Conservation (phyloP, 805 yeast species). For the Kodamaea nitidulidarum region DNA sequence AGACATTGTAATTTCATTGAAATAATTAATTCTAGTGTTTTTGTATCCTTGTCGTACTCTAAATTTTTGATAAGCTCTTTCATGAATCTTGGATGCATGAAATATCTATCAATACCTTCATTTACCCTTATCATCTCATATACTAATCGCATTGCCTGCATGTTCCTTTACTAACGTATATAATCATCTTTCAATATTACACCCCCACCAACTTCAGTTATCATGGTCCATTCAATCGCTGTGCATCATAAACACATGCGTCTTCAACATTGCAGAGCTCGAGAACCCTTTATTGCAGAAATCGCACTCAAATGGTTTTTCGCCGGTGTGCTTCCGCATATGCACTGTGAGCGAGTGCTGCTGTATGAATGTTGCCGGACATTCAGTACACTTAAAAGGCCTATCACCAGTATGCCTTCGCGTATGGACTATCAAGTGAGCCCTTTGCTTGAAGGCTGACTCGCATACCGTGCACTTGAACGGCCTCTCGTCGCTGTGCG, state of each 20-base stretch:
- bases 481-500: constrained; percentile 56
- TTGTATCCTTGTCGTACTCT: no score
- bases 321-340: constrained; percentile 54
- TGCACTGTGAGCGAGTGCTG: constrained; percentile 22
- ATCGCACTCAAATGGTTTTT: constrained; percentile 75
- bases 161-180: no score
- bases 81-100: no score
- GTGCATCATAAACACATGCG: constrained; percentile 6
- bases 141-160: no score
- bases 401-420: constrained; percentile 14
- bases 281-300: constrained; percentile 75
- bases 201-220: no score
- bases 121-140: no score
- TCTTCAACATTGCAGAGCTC: constrained; percentile 6
- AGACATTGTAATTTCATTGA: constrained; percentile 7
- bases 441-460: constrained; percentile 47
- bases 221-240: no score
- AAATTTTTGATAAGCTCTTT: no score
- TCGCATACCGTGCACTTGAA: constrained; percentile 47
- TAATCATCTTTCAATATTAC: no score
- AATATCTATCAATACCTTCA: no score
- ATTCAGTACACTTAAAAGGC: constrained; percentile 8
- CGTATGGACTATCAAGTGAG: constrained; percentile 2
- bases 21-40: no score
- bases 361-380: constrained; percentile 15